phyloP scores from a whole-genome alignment of 805 yeast genomes.

The Cyberlindnera misumaiensis region DNA sequence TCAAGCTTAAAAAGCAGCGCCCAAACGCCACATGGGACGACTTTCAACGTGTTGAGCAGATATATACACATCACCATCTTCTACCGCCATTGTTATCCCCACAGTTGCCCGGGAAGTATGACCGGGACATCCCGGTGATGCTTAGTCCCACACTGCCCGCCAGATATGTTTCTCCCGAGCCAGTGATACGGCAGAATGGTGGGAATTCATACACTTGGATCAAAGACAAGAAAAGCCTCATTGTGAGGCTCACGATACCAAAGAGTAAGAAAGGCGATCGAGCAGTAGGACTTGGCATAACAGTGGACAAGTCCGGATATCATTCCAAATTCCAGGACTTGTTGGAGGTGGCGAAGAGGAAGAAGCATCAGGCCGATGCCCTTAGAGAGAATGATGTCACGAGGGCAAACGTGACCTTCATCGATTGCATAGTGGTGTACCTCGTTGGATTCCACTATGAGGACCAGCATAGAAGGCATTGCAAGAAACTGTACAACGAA shows the following conservation, averaged over 20 bases:
- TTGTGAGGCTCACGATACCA: background rate
- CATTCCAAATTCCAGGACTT: slow-evolving; percentile 2
- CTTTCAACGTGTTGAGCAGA: background rate
- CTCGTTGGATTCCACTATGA: slow-evolving; percentile 18
- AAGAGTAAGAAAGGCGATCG: background rate
- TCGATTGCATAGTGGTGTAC: slow-evolving; percentile 17
- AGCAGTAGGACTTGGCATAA: background rate
- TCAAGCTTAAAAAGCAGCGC: slow-evolving; percentile 2
- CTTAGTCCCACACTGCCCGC: slow-evolving; percentile 19
- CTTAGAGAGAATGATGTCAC: slow-evolving; percentile 1
- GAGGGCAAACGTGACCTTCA: slow-evolving; percentile 7
- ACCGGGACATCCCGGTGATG: slow-evolving; percentile 10
- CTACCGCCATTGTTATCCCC: slow-evolving; percentile 13
- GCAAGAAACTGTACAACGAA: slow-evolving; percentile 9
- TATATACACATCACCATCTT: background rate
- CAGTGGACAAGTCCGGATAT: background rate
- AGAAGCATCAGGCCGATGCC: slow-evolving; percentile 18
- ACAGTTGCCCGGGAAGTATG: slow-evolving; percentile 6
- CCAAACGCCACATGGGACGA: slow-evolving; percentile 2
- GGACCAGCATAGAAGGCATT: slow-evolving; percentile 12
- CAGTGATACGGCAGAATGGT: slow-evolving; percentile 5
- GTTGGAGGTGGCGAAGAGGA: slow-evolving; percentile 7
- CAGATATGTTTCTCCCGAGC: slow-evolving; percentile 1
- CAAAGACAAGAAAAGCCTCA: background rate
- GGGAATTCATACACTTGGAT: background rate